Conservation (phyloP, 345 rosid genomes). For the Moricandia arvensis region DNA sequence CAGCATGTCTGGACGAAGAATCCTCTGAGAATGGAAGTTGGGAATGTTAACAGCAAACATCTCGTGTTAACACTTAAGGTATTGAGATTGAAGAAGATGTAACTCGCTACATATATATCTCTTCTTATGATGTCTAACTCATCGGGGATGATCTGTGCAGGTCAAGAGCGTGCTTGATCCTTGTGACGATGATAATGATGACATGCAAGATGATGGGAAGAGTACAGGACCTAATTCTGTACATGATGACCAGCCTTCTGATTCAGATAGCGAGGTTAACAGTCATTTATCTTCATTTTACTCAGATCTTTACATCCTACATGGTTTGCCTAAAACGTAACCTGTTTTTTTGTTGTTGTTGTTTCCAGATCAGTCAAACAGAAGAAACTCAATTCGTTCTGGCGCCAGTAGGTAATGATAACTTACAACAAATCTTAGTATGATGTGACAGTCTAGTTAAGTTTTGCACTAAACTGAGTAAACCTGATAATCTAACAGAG, state of each 20-base stretch:
- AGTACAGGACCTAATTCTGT: slow-evolving; percentile 65
- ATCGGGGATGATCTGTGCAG: slow-evolving; percentile 41
- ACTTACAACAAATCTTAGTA: not conserved
- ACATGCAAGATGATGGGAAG: slow-evolving; percentile 65
- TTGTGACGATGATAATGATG: slow-evolving; percentile 84
- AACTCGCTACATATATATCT: slow-evolving; percentile 4
- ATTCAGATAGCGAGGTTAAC: slow-evolving; percentile 83
- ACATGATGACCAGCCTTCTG: slow-evolving; percentile 59
- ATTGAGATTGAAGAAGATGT: slow-evolving; percentile 17
- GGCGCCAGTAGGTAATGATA: slow-evolving; percentile 63
- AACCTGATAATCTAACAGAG: slow-evolving; percentile 45
- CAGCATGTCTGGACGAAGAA: slow-evolving; percentile 75
- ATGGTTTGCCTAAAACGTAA: not conserved
- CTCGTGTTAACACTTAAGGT: slow-evolving; percentile 85
- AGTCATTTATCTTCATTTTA: not conserved
- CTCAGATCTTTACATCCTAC: not conserved
- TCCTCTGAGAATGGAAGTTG: slow-evolving; percentile 95
- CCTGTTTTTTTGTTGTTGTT: slow-evolving; percentile 12
- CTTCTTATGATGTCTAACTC: not conserved
- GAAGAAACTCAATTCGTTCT: slow-evolving; percentile 58
- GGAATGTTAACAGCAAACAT: slow-evolving; percentile 96
- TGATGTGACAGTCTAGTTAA: slow-evolving; percentile 3
- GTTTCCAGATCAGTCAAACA: slow-evolving; percentile 61
- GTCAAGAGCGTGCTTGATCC: slow-evolving; percentile 99
- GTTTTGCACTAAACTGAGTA: slow-evolving; percentile 23